Percentiles rank a stretch among this genome's conserved stretches.
Conservation (phyloP, 1,139 yeast species). For the Suhomyces atakaporum region DNA sequence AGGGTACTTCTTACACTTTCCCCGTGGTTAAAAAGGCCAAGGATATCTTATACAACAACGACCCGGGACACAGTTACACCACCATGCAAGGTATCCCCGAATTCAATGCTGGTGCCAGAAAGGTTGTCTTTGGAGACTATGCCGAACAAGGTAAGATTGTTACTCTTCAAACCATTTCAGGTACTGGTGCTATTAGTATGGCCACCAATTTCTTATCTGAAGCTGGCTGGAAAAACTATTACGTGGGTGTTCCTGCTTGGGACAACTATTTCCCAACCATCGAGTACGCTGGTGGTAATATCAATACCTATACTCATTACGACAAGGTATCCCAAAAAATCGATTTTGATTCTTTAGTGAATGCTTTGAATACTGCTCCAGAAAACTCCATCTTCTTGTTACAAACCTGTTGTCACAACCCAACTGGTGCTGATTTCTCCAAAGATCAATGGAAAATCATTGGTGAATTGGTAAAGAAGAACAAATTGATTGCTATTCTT, state of each 20-base stretch:
- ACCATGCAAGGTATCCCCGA: conserved; percentile 45
- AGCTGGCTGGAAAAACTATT: conserved; percentile 33
- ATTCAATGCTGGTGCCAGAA: conserved; percentile 38
- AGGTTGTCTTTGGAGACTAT: conserved; percentile 36
- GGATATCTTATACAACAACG: conserved; percentile 30
- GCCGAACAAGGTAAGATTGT: conserved; percentile 32
- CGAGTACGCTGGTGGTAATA: conserved; percentile 31
- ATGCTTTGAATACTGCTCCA: conserved; percentile 34
- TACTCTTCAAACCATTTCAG: conserved; percentile 45
- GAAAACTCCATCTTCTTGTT: conserved; percentile 31
- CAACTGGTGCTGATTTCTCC: conserved; percentile 95
- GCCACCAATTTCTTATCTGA: conserved; percentile 33
- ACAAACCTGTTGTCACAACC: conserved; percentile 98
- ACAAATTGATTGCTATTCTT: conserved; percentile 78
- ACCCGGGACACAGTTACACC: conserved; percentile 49
- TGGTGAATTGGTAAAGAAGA: conserved; percentile 17
- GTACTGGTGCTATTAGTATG: conserved; percentile 48
- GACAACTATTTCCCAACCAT: conserved; percentile 42
- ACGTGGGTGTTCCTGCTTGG: conserved; percentile 47
- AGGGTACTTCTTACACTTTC: conserved; percentile 39
- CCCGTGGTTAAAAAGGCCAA: conserved; percentile 44
- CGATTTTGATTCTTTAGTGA: conserved; percentile 31
- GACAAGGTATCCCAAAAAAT: conserved; percentile 28
- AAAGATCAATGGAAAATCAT: conserved; percentile 81
- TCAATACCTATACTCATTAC: conserved; percentile 35